Evolutionary conservation across 352 stramenopile species (phyloP).

Genomic region (Thalassiosira mediterranea): DNA sequence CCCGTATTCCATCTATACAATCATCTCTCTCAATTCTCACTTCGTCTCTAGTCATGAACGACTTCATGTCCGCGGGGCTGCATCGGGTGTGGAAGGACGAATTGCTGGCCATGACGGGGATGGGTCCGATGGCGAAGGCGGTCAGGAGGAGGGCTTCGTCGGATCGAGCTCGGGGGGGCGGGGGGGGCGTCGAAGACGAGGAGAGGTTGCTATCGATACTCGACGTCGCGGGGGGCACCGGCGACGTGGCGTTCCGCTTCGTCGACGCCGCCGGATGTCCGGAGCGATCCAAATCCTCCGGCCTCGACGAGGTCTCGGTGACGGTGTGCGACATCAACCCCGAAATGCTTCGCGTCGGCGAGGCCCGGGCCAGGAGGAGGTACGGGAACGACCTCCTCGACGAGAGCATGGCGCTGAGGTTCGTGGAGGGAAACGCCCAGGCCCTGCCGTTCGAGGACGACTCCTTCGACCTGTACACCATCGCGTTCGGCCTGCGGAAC

Average conservation of each 20-base stretch:
- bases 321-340: slow-evolving; percentile 99
- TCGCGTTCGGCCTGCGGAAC: slow-evolving; percentile 99
- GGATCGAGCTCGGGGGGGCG: slow-evolving; percentile 21
- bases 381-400: slow-evolving; percentile 72
- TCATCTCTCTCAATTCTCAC: too few species aligned
- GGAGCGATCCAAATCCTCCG: slow-evolving; percentile 68
- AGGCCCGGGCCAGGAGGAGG: slow-evolving; percentile 85
- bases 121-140: slow-evolving; percentile 64
- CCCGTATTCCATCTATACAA: too few species aligned
- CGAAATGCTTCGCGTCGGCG: slow-evolving; percentile 97
- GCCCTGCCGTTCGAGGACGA: slow-evolving; percentile 92
- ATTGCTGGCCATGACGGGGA: slow-evolving; percentile 81
- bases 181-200: background rate
- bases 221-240: slow-evolving; percentile 98
- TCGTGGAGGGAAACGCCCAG: slow-evolving; percentile 96
- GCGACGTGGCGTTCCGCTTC: slow-evolving; percentile 98
- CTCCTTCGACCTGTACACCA: slow-evolving; percentile 98
- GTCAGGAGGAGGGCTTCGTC: slow-evolving; percentile 44
- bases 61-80: slow-evolving; percentile 95
- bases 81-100: slow-evolving; percentile 96
- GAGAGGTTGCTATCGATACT: slow-evolving; percentile 70
- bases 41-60: too few species aligned
- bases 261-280: slow-evolving; percentile 81
- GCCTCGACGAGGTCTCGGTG: slow-evolving; percentile 82
- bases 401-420: slow-evolving; percentile 75